Evolutionary conservation across 768 basidiomycete species (phyloP).

Genomic region (Tulasnella sp.): DNA sequence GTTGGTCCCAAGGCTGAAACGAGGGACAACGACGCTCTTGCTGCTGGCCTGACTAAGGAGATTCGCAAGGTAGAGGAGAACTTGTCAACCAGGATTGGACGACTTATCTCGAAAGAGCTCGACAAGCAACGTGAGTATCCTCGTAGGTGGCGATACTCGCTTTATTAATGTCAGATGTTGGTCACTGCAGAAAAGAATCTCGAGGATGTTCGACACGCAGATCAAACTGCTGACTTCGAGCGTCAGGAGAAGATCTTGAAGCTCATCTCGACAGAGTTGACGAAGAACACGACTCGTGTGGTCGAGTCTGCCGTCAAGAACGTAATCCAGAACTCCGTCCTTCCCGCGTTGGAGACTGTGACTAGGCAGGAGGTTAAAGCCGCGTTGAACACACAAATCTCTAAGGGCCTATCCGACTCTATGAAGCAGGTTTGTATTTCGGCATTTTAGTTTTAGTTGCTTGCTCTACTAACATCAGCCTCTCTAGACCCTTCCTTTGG

Average conservation of each 20-base stretch:
- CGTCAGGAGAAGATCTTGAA: constrained; percentile 85
- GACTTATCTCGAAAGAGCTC: constrained; percentile 73
- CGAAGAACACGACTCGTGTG: constrained; percentile 76
- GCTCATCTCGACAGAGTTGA: constrained; percentile 75
- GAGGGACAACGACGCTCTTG: constrained; percentile 13
- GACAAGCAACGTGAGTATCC: constrained; percentile 69
- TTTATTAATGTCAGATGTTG: neutral
- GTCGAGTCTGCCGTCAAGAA: constrained; percentile 80
- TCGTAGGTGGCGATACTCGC: constrained; percentile 13
- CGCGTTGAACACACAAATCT: constrained; percentile 68
- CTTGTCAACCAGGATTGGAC: constrained; percentile 63
- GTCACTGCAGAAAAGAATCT: constrained; percentile 56
- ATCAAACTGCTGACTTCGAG: constrained; percentile 69
- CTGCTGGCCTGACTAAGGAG: constrained; percentile 53
- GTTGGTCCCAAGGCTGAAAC: constrained; percentile 3
- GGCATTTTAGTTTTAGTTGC: neutral
- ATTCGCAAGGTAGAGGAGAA: constrained; percentile 71
- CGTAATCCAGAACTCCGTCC: constrained; percentile 73
- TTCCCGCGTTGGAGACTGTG: constrained; percentile 72
- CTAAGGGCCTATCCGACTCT: constrained; percentile 56
- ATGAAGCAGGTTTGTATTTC: constrained; percentile 54
- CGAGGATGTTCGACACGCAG: constrained; percentile 66
- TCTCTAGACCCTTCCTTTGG: constrained; percentile 55
- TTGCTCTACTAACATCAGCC: neutral
- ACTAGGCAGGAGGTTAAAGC: constrained; percentile 71